Base-by-base conservation (phyloP, 495 filamentous ascomycete genomes). In the Neurospora intermedia region DNA sequence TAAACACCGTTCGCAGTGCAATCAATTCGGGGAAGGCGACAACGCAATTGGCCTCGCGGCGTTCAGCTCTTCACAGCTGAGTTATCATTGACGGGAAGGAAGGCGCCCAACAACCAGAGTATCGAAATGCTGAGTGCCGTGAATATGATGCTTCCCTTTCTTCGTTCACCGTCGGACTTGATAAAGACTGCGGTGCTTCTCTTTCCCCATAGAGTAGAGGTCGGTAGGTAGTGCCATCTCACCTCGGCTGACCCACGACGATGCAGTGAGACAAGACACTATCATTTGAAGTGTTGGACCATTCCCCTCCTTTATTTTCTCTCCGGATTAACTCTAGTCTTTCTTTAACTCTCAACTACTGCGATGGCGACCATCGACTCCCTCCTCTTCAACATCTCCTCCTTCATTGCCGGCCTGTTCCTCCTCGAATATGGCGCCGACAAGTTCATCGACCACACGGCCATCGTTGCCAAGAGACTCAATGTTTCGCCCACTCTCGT, bases 361-460 rank as follows among this genome's bases (percentile, higher is more conserved):
- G 35, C 35, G 35, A 38, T 38, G 75, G 59, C 70, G 9, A 43
- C 38, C 73, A n/a, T 74, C 46, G 81, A 82, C 70, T 71, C 69
- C 40, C 73, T 85, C 43, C 70, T 73, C 59, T 84, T 78, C 73
- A 81, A 81, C 73, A 77, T 78, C 69, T 78, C 73, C 27, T 74
- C 78, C 7, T 84, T 85, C 69, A 70, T 83, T 6, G 73, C 82
- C 20, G 80, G 78, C 4, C 77, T 85, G 11, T 85, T 84, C 45
- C 75, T 86, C 2, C 81, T 86, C 43, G 82, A 85, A 75, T 84
- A 73, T 71, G 83, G 82, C 48, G 82, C 84, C 48, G 82, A 86
- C 74, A 77, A 79, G 35, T 89, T 89, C 79, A 80, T 89, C 72
- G 83, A 87, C 72, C 84, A 88, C 71, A 87, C 85, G 5, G 84